A percentile compares a stretch with the other conserved stretches of the same genome.
phyloP scores from a whole-genome alignment of 108 stramenopile species.

The Cyclostephanos invisitatus region DNA sequence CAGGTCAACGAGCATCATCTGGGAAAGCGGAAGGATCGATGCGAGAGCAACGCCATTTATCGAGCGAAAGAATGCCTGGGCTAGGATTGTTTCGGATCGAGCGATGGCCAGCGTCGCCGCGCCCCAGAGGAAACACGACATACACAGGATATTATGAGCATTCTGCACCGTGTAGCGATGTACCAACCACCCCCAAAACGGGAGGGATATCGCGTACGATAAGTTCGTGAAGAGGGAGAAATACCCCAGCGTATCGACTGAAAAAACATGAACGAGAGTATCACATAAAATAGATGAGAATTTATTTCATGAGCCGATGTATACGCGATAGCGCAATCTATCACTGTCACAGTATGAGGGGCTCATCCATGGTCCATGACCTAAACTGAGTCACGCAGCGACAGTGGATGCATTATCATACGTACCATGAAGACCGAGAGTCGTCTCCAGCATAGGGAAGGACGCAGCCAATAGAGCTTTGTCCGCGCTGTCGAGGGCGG shows the following conservation, averaged over 20 bases:
- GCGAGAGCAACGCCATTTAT: conserved; percentile 51
- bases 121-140: conserved; percentile 52
- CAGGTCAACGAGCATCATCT: conserved; percentile 51
- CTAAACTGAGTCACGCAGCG: neutral
- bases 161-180: conserved; percentile 35
- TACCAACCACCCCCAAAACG: conserved; percentile 54
- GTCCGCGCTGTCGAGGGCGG: conserved; percentile 35
- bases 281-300: neutral
- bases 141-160: conserved; percentile 28
- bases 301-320: conserved; percentile 27
- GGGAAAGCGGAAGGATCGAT: conserved; percentile 55
- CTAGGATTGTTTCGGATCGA: conserved; percentile 15
- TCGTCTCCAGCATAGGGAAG: conserved; percentile 52
- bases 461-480: conserved; percentile 47
- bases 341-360: no score
- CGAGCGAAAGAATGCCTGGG: conserved; percentile 46
- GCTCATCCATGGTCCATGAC: neutral
- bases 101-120: conserved; percentile 51
- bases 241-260: conserved; percentile 28
- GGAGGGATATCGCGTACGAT: conserved; percentile 49
- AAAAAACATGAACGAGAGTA: neutral
- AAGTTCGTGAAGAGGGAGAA: conserved; percentile 57
- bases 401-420: no score
- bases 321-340: no score
- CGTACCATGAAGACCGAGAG: conserved; percentile 25